Conservation (phyloP, 2,329 filamentous ascomycete genomes). For the Raffaelea albimanens region DNA sequence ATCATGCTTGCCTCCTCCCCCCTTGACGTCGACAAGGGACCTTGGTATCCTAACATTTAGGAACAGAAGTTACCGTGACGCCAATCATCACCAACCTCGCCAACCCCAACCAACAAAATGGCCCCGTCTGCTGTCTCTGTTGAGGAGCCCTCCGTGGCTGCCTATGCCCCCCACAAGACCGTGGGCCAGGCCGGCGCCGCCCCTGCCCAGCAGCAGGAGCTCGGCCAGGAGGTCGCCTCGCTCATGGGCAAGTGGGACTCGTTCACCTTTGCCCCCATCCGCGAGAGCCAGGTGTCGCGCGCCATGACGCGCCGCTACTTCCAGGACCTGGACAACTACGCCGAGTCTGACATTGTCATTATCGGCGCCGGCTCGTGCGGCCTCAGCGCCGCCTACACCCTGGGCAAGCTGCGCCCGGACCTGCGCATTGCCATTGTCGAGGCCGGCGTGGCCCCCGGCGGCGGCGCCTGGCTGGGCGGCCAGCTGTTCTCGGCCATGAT, state of each 20-base stretch:
- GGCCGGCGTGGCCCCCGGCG: slow-evolving; percentile 76
- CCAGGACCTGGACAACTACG: slow-evolving; percentile 75
- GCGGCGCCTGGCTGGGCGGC: slow-evolving; percentile 85
- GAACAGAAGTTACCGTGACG: neutral
- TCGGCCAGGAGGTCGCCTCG: slow-evolving; percentile 14
- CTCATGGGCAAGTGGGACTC: slow-evolving; percentile 67
- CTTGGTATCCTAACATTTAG: slow-evolving; percentile 14
- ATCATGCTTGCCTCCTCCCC: slow-evolving; percentile 83
- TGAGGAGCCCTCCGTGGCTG: neutral
- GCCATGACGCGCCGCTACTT: slow-evolving; percentile 95
- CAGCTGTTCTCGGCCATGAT: slow-evolving; percentile 95
- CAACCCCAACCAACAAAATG: slow-evolving; percentile 45
- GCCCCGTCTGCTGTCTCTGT: slow-evolving; percentile 54
- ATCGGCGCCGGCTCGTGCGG: slow-evolving; percentile 85
- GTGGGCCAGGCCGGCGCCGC: slow-evolving; percentile 37
- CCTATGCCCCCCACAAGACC: slow-evolving; percentile 40
- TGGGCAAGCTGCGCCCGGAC: slow-evolving; percentile 76
- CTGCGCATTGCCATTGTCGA: slow-evolving; percentile 88
- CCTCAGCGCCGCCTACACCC: slow-evolving; percentile 67
- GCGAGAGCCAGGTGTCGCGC: slow-evolving; percentile 84
- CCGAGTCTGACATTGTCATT: slow-evolving; percentile 90
- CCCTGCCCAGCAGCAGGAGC: slow-evolving; percentile 20
- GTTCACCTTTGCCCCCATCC: slow-evolving; percentile 79
- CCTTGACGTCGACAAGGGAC: slow-evolving; percentile 18
- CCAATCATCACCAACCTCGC: slow-evolving; percentile 1